Evolutionary conservation across 306 rosid species (phyloP).

Genomic region (Canavalia ensiformis): DNA sequence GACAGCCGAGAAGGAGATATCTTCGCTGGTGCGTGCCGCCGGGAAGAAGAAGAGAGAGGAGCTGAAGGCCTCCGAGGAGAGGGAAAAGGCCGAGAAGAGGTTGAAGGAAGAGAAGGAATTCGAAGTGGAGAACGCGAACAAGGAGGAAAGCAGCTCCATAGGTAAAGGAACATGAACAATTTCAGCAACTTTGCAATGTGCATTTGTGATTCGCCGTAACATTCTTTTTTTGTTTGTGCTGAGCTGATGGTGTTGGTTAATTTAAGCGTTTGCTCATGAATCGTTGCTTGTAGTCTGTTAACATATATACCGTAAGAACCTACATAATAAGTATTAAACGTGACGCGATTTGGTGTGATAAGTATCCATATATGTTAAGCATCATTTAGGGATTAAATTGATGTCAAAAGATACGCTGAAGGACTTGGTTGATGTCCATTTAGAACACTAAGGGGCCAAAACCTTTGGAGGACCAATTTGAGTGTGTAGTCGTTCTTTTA

Average conservation of each 20-base stretch:
- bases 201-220: background rate
- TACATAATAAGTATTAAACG: no score
- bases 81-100: constrained; percentile 40
- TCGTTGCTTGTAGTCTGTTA: background rate
- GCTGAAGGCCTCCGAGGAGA: constrained; percentile 48
- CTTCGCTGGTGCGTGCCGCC: constrained; percentile 49
- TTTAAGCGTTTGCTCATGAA: background rate
- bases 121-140: constrained; percentile 38
- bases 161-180: constrained; percentile 41
- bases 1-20: constrained; percentile 61
- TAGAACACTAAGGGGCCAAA: background rate
- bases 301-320: no score
- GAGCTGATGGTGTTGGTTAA: background rate
- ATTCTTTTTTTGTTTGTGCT: background rate
- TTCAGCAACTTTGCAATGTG: background rate
- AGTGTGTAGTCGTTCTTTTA: background rate
- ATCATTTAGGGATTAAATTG: background rate
- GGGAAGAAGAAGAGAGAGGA: constrained; percentile 49
- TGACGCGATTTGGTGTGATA: background rate
- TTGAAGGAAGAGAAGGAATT: constrained; percentile 35
- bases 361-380: background rate
- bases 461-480: no score
- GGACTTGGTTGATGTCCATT: background rate
- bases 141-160: constrained; percentile 46
- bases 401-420: no score